These are phyloP conservation scores for Cladosporium sp. DNA, from an alignment of 2,329 filamentous ascomycete genomes.

Conservation along the genomic window DNA sequence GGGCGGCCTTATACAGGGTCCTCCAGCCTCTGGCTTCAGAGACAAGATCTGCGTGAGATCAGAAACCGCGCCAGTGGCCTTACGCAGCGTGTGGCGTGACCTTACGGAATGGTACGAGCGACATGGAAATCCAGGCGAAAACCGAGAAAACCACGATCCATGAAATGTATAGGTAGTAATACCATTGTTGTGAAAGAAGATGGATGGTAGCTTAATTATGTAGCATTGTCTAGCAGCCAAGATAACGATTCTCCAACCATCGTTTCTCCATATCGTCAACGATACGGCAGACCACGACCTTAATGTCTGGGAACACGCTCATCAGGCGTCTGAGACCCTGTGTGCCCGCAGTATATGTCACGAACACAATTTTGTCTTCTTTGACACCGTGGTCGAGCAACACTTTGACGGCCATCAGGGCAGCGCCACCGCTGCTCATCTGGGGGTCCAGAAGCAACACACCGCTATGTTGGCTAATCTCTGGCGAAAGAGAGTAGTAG, in stretches of 20 bases:
- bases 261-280: constrained; percentile 77
- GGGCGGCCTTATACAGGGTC: no score
- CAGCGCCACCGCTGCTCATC: constrained; percentile 83
- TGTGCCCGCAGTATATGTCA: constrained; percentile 84
- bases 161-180: no score
- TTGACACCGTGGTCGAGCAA: constrained; percentile 87
- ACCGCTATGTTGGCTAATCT: constrained; percentile 70
- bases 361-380: constrained; percentile 81
- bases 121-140: no score
- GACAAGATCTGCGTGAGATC: no score
- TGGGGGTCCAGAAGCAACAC: constrained; percentile 88
- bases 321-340: constrained; percentile 80
- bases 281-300: constrained; percentile 78
- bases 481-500: constrained; percentile 73
- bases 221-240: constrained; percentile 62
- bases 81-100: no score
- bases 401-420: constrained; percentile 93
- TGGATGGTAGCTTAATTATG: no score
- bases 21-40: no score
- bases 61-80: no score
- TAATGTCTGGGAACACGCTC: constrained; percentile 82
- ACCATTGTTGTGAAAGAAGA: no score
- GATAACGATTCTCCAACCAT: constrained; percentile 87
- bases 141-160: no score
- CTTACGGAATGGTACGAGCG: no score